Evolutionary conservation across 768 basidiomycete species (phyloP), one percentile per base, ranked within the genome.

Genomic region (Amanita thiersii): DNA sequence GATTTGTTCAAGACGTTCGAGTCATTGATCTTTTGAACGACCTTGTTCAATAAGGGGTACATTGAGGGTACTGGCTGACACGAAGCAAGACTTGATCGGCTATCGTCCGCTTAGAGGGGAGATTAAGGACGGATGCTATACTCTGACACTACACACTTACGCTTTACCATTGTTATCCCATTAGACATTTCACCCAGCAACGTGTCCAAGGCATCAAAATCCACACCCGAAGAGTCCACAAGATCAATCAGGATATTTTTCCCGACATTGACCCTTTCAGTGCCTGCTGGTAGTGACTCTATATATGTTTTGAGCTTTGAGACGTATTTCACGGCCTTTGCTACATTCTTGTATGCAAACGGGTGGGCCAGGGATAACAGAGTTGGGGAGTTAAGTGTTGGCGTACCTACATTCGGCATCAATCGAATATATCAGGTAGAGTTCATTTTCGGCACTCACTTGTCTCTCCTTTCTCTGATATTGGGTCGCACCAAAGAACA

Each of bases 341-440:
- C 53, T 18, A 88, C 56, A 48, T 70, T 75, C 21, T 61, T 56
- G n/a, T 84, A 52, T 5, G 72, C 63, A 42, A 70, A 72, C 2
- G 84, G 84, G 52, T 86, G 85, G 5, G 63, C 58, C 12, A 87
- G 64, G 52, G 77, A 72, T 6, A 87, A 61, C 10, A 88, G 59
- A 11, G 67, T 58, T 15, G 77, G 55, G 2, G 43, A 44, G 19
- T 35, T 44, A 21, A 37, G 33, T 28, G 28, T 40, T 37, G 5
- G 48, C 36, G 29, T 35, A 4, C 32, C 25, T 32, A 15, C 20
- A 14, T 20, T 25, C 32, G 30, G 37, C 5, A 35, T 40, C 30
- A 14, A 6, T 17, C 37, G 3, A 32, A 10, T 25, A 29, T n/a
- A 15, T 14, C 32, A 20, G 23, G n/a, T 42, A 29, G 2, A 12